Conservation (phyloP, 441 rosid species). For the Corymbia calophylla region DNA sequence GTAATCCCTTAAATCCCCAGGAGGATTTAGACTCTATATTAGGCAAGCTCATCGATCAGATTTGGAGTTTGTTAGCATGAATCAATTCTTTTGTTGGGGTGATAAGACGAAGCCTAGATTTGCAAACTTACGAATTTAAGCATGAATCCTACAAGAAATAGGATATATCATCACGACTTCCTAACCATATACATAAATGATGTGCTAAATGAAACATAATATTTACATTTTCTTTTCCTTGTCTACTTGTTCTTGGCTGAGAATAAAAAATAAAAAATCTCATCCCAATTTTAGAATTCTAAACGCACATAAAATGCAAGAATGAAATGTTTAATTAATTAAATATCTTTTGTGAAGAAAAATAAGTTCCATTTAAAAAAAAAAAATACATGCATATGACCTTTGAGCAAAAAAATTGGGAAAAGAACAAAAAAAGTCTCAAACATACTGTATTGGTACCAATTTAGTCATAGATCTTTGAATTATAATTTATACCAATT, state of each 20-base stretch:
- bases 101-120: neutral
- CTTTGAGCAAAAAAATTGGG: neutral
- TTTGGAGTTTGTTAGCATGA: neutral
- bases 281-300: neutral
- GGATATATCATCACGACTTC: neutral
- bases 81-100: neutral
- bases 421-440: neutral
- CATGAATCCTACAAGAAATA: neutral
- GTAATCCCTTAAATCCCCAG: neutral
- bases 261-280: neutral
- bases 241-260: neutral
- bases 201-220: neutral
- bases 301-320: neutral
- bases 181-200: neutral
- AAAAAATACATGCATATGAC: neutral
- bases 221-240: neutral
- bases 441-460: too few relatives aligned
- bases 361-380: neutral
- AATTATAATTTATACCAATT: too few relatives aligned
- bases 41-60: neutral
- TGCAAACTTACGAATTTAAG: neutral
- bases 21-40: neutral
- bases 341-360: neutral
- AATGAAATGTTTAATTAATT: neutral
- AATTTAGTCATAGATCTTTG: too few relatives aligned